Evolutionary conservation across 805 yeast genomes (phyloP).

Genomic region (Kluyveromyces wickerhamii): DNA sequence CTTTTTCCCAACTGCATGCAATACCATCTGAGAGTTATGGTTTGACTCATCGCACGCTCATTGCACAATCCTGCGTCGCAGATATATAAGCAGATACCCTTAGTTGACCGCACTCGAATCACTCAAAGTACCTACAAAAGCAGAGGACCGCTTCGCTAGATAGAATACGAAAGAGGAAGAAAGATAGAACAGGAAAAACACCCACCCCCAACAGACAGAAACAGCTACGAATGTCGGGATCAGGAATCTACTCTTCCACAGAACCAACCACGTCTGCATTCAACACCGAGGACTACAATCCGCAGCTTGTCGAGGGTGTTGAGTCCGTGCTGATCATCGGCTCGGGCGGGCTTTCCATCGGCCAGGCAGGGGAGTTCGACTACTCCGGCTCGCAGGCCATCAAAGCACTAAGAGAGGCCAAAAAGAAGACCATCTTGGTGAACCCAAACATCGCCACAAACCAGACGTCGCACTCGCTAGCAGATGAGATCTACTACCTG

Average conservation of each 20-base stretch:
- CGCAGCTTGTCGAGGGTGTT: conserved; percentile 28
- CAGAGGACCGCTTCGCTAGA: too few relatives aligned
- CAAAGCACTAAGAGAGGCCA: conserved; percentile 87
- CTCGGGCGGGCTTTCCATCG: conserved; percentile 94
- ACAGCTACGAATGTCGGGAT: too few relatives aligned
- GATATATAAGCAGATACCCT: too few relatives aligned
- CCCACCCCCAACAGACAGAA: too few relatives aligned
- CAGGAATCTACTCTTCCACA: conserved; percentile 18
- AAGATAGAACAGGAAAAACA: too few relatives aligned
- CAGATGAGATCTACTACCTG: conserved; percentile 89
- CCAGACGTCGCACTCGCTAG: conserved; percentile 90
- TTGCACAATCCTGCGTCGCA: too few relatives aligned
- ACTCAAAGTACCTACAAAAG: too few relatives aligned
- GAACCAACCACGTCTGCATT: conserved; percentile 27
- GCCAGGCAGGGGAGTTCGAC: conserved; percentile 98
- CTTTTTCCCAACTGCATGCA: too few relatives aligned
- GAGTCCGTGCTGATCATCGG: conserved; percentile 75
- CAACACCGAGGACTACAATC: conserved; percentile 23
- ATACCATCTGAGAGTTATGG: too few relatives aligned
- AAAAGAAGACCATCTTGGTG: conserved; percentile 75
- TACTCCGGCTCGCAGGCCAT: conserved; percentile 97
- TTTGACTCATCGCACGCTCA: too few relatives aligned
- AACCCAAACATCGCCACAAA: conserved; percentile 96
- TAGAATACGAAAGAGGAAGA: too few relatives aligned
- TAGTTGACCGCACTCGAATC: too few relatives aligned